phyloP scores from a whole-genome alignment of 2,329 filamentous ascomycete species.

The Exophiala calicioides region DNA sequence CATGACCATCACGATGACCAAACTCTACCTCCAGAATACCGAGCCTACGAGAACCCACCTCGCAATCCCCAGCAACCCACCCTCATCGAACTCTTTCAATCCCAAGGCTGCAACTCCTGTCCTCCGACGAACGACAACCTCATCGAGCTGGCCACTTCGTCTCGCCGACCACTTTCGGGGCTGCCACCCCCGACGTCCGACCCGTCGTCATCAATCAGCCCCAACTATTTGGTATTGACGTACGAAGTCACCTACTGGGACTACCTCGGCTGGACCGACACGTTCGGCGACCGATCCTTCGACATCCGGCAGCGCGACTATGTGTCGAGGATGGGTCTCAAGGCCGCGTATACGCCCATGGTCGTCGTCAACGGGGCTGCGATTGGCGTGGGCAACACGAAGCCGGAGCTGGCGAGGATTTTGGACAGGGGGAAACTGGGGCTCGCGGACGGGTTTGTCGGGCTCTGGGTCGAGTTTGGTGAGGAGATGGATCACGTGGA shows the following conservation, averaged over 20 bases:
- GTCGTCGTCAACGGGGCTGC: conserved; percentile 18
- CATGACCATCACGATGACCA: too few species aligned
- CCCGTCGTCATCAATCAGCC: too few species aligned
- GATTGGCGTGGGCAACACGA: conserved; percentile 17
- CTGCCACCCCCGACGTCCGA: neutral
- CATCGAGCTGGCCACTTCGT: too few species aligned
- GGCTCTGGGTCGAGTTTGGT: too few species aligned
- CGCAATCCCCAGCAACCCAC: too few species aligned
- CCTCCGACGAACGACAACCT: conserved; percentile 16
- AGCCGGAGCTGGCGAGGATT: conserved; percentile 3
- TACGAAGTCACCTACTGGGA: conserved; percentile 25
- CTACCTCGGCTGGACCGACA: conserved; percentile 18
- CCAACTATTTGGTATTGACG: conserved; percentile 16
- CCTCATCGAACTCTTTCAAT: conserved; percentile 19
- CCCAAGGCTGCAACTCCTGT: conserved; percentile 18
- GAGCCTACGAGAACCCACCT: too few species aligned
- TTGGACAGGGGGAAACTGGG: neutral
- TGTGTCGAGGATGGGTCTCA: conserved; percentile 4
- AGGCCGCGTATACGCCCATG: conserved; percentile 16
- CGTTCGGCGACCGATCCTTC: conserved; percentile 16
- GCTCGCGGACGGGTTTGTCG: too few species aligned
- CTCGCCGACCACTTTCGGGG: neutral
- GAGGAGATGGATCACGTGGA: too few species aligned
- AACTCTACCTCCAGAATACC: too few species aligned
- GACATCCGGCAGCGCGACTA: conserved; percentile 18